Conservation (phyloP, 768 basidiomycete species). For the Pleurotus sapidus region DNA sequence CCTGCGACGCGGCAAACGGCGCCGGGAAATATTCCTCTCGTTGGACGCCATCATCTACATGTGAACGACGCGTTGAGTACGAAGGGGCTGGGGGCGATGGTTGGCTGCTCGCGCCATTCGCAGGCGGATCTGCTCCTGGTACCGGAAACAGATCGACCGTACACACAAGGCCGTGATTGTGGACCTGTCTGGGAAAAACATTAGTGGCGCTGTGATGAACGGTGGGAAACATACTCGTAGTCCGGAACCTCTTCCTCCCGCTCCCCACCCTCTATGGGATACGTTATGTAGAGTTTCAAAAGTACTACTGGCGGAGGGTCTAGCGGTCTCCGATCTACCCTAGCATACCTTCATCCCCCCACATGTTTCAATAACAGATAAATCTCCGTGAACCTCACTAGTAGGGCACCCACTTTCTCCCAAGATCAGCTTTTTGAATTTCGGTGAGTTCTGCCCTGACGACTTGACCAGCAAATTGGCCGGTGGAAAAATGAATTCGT, state of each 20-base stretch:
- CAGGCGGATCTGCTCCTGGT: conserved; percentile 20
- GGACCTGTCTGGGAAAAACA: conserved; percentile 45
- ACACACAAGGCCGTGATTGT: conserved; percentile 68
- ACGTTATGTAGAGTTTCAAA: conserved; percentile 45
- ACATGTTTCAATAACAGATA: conserved; percentile 1
- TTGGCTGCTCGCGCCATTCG: background rate
- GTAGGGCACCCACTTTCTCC: conserved; percentile 53
- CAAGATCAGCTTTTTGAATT: conserved; percentile 63
- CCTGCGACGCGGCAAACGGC: background rate
- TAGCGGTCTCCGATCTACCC: conserved; percentile 60
- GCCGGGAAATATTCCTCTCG: conserved; percentile 11
- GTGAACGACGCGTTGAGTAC: conserved; percentile 12
- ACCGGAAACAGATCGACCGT: conserved; percentile 77
- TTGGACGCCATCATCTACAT: conserved; percentile 2
- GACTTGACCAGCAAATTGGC: conserved; percentile 59
- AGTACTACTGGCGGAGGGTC: conserved; percentile 66
- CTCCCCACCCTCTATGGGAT: conserved; percentile 39
- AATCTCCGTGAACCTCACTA: conserved; percentile 9
- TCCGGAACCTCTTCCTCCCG: conserved; percentile 38
- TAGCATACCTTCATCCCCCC: conserved; percentile 42
- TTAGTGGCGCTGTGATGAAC: background rate
- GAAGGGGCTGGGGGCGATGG: conserved; percentile 6
- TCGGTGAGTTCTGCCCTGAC: conserved; percentile 55
- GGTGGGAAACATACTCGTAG: conserved; percentile 41
- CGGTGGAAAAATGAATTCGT: conserved; percentile 54